These are phyloP conservation scores for Dictyostelium brefeldianum DNA, from an alignment of 78 protist species.

Conservation along the genomic window DNA sequence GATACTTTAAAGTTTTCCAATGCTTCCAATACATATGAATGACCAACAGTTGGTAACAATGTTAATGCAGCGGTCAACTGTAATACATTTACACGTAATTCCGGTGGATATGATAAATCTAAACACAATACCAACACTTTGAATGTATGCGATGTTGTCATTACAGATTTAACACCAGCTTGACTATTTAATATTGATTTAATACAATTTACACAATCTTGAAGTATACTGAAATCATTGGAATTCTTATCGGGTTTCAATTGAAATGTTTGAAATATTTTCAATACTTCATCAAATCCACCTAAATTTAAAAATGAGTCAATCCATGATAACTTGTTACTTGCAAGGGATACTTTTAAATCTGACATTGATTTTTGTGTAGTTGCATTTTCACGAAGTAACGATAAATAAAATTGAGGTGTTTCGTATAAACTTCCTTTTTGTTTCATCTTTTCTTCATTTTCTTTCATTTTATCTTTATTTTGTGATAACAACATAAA, in stretches of 20 bases:
- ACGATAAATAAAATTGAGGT: constrained; percentile 60
- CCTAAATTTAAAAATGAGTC: constrained; percentile 26
- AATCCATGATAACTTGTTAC: constrained; percentile 66
- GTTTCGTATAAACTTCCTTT: constrained; percentile 75
- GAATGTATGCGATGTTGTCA: constrained; percentile 79
- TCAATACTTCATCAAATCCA: constrained; percentile 63
- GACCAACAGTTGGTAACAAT: constrained; percentile 67
- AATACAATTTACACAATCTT: constrained; percentile 67
- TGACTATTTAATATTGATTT: constrained; percentile 63
- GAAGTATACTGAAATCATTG: constrained; percentile 28
- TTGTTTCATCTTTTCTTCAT: constrained; percentile 69
- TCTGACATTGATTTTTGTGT: constrained; percentile 50
- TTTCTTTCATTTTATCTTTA: constrained; percentile 65
- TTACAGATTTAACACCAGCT: constrained; percentile 52
- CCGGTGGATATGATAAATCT: constrained; percentile 58
- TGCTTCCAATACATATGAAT: constrained; percentile 64
- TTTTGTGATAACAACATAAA: constrained; percentile 53
- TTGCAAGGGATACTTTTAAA: constrained; percentile 54
- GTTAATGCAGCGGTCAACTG: constrained; percentile 55
- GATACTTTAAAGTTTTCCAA: constrained; percentile 52
- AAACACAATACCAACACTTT: constrained; percentile 67
- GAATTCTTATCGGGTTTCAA: constrained; percentile 42
- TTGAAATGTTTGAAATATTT: constrained; percentile 75
- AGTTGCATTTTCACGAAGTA: constrained; percentile 58
- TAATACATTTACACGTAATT: constrained; percentile 20